Evolutionary conservation across 768 basidiomycete genomes (phyloP), one percentile per base, ranked within the genome.

Genomic region (Xerocomellus chrysenteron): DNA sequence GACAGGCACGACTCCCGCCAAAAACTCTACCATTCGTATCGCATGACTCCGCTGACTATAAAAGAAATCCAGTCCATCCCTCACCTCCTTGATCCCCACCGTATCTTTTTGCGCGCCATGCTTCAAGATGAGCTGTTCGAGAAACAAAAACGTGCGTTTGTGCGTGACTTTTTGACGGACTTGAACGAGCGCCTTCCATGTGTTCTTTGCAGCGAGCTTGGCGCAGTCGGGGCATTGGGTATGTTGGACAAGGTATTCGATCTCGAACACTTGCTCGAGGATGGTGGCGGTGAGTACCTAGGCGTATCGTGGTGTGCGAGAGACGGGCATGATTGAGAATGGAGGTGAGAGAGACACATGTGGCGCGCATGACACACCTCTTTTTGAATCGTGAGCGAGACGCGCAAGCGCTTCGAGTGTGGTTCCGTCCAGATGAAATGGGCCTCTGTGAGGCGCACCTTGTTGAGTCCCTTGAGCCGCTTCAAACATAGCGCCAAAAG

Each of bases 361-460:
- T 30, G 1, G 14, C 16, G 9, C 0, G 10, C 14, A 30, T 14
- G 43, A 33, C 84, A 26, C 45, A 94, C 94, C 81, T 98, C 97
- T 78, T 99, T 99, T 76, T 99, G 97, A 59, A 99, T 94, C 0
- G 96, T 97, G 65, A 99, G 76, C 51, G 96, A 96, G 53, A 99
- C 86, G 46, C 93, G 83, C 59, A 98, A 72, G 37, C 97, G 83
- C 68, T 95, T 94, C 39, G 92, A 94, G 75, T 99, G 96, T 3
- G 97, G 97, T 68, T 99, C 97, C 21, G 97, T 99, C 97, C 97
- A 99, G 66, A 98, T 93, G 72, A 98, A 98, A 60, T 94, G 92
- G 2, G 97, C 97, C 59, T 98, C 96, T n/a, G 97, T 95, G 42
- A 99, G 75, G 47, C 96, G 90, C 28, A 98, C 94, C 78, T 93